These are phyloP conservation scores for Paramecium bursaria DNA, from an alignment of 73 alveolate genomes.

Conservation along the genomic window DNA sequence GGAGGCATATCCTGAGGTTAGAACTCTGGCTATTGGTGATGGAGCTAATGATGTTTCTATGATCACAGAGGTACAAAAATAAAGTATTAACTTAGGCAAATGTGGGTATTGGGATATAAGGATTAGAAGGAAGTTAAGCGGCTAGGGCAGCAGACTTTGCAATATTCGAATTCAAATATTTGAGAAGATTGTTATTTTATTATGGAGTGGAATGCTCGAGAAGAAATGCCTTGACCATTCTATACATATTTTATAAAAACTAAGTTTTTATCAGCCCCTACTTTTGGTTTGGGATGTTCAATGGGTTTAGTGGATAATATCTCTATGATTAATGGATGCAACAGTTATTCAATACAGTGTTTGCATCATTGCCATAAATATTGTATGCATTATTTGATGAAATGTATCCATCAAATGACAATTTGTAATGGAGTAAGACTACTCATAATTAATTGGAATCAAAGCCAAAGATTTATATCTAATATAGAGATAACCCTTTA, in stretches of 20 bases:
- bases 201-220: constrained; percentile 80
- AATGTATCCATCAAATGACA: constrained; percentile 64
- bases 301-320: constrained; percentile 80
- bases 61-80: constrained; percentile 71
- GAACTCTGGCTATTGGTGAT: constrained; percentile 94
- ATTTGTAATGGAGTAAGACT: constrained; percentile 34
- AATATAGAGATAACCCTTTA: constrained; percentile 59
- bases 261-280: constrained; percentile 73
- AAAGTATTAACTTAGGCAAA: background rate
- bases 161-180: constrained; percentile 71
- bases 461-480: constrained; percentile 42
- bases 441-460: constrained; percentile 43
- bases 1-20: constrained; percentile 56
- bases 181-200: constrained; percentile 71
- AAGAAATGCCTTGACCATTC: constrained; percentile 77
- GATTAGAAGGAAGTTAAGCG: constrained; percentile 75
- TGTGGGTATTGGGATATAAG: constrained; percentile 70
- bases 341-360: constrained; percentile 52
- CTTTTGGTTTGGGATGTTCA: constrained; percentile 73
- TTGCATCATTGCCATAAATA: constrained; percentile 58
- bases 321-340: constrained; percentile 67
- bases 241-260: constrained; percentile 77
- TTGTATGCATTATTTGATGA: constrained; percentile 70
- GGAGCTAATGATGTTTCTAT: constrained; percentile 99
- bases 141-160: constrained; percentile 78